A percentile compares a stretch with the other conserved stretches of the same genome.
Evolutionary conservation across 805 yeast species (phyloP).

Genomic region (Spathaspora arborariae): DNA sequence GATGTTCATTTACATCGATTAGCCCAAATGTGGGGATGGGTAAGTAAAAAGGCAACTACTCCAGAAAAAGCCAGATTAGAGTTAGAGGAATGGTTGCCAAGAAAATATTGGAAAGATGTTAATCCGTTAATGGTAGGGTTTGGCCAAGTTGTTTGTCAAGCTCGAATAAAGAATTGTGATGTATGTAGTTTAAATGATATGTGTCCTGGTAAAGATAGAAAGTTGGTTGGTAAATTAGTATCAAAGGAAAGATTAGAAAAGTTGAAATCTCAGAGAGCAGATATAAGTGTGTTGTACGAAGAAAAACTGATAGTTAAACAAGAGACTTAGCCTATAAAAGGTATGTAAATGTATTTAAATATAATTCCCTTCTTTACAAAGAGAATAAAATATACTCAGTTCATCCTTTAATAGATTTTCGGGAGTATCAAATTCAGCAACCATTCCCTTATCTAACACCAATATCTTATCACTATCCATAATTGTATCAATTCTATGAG

Average conservation of each 20-base stretch:
- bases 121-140: constrained; percentile 89
- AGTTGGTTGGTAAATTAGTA: constrained; percentile 27
- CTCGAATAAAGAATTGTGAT: constrained; percentile 69
- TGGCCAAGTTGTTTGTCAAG: constrained; percentile 84
- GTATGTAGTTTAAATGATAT: constrained; percentile 55
- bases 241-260: constrained; percentile 25
- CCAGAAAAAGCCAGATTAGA: constrained; percentile 75
- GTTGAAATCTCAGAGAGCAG: constrained; percentile 30
- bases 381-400: constrained; percentile 30
- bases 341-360: constrained; percentile 2
- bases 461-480: constrained; percentile 39
- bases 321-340: constrained; percentile 6
- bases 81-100: constrained; percentile 72
- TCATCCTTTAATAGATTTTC: constrained; percentile 24
- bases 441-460: constrained; percentile 35
- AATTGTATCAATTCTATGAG: constrained; percentile 40
- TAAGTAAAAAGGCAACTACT: constrained; percentile 41
- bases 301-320: neutral
- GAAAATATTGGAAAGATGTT: constrained; percentile 73
- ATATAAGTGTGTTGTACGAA: constrained; percentile 13
- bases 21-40: constrained; percentile 82
- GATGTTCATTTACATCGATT: constrained; percentile 87
- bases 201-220: constrained; percentile 57
- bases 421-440: constrained; percentile 37
- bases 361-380: constrained; percentile 37